Evolutionary conservation across 2,329 filamentous ascomycete species (phyloP).

Genomic region (Phaeomoniella chlamydospora): DNA sequence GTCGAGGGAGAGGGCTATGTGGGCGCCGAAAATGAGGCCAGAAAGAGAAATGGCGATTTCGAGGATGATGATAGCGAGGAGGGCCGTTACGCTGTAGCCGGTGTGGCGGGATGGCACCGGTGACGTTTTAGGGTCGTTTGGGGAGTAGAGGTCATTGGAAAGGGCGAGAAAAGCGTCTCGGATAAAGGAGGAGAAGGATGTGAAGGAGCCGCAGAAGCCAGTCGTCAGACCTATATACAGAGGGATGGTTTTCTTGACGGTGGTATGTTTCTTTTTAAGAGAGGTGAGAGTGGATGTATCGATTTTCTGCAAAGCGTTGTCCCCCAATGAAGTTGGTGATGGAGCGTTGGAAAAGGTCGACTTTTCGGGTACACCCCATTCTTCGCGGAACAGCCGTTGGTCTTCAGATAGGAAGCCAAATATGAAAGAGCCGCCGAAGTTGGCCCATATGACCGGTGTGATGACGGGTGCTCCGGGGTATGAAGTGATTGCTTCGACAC

Average conservation of each 20-base stretch:
- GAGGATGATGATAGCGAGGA: constrained; percentile 54
- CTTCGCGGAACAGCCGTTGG: constrained; percentile 50
- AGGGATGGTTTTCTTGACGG: constrained; percentile 65
- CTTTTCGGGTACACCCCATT: constrained; percentile 35
- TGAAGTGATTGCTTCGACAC: constrained; percentile 58
- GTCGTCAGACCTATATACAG: constrained; percentile 71
- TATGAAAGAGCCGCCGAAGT: constrained; percentile 61
- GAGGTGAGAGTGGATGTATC: background rate
- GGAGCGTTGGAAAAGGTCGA: constrained; percentile 13
- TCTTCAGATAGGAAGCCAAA: constrained; percentile 75
- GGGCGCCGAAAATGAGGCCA: constrained; percentile 54
- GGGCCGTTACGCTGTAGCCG: constrained; percentile 65
- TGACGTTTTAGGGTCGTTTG: constrained; percentile 14
- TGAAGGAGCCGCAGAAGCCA: constrained; percentile 79
- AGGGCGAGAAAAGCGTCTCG: constrained; percentile 64
- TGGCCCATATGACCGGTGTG: constrained; percentile 67
- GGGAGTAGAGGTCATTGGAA: constrained; percentile 46
- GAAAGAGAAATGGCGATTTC: constrained; percentile 55
- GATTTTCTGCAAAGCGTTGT: constrained; percentile 5
- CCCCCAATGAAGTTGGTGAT: constrained; percentile 1
- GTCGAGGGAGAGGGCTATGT: constrained; percentile 50
- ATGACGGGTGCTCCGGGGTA: constrained; percentile 63
- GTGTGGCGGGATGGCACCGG: constrained; percentile 37
- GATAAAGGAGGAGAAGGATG: constrained; percentile 71
- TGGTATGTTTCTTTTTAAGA: constrained; percentile 40